Evolutionary conservation across 202 grass and related monocot genomes (phyloP), one percentile per base, ranked within the genome.

Genomic region (Setaria viridis): DNA sequence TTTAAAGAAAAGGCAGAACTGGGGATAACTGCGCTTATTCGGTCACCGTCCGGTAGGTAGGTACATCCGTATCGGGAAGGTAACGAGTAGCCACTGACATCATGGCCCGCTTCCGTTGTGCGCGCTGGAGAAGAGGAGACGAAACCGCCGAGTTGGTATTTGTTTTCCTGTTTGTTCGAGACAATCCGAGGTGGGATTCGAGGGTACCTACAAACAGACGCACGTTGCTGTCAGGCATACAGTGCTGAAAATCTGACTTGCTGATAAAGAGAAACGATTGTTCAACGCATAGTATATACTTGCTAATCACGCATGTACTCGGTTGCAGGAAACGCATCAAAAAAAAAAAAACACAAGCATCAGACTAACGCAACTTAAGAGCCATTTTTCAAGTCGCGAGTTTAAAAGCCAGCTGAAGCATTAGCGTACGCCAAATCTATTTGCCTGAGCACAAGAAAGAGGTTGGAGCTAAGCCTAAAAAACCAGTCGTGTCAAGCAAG

Each of bases 161-260:
- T 19, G 9, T 33, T 11, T 34, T 65, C n/a, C 5, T 5, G 62
- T 45, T 14, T 82, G 21, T 9, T 21, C 21, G 54, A 60, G 17
- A 48, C 3, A 16, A 15, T 29, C 41, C 11, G 53, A 59, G 9
- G 15, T 12, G 42, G 11, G 16, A 12, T 43, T 37, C 19, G 13
- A 6, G 2, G 9, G 84, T 67, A 87, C 84, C 84, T 90, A 90
- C 79, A 90, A 37, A 87, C 30, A 50, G 11, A 63, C 60, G 60
- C 32, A 79, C 47, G 84, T 55, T 62, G 11, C 62, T 70, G 76
- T 91, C 62, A 91, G 78, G 19, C 47, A 72, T 46, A 8, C 8
- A 11, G 21, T 3, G 35, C 1, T 21, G 25, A 59, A 53, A 79
- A 79, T 63, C n/a, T 53, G 43, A 72, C 13, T 51, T 80, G 67